Base-by-base conservation (phyloP, 176 grass and related monocot species). In the Melocanna baccifera region DNA sequence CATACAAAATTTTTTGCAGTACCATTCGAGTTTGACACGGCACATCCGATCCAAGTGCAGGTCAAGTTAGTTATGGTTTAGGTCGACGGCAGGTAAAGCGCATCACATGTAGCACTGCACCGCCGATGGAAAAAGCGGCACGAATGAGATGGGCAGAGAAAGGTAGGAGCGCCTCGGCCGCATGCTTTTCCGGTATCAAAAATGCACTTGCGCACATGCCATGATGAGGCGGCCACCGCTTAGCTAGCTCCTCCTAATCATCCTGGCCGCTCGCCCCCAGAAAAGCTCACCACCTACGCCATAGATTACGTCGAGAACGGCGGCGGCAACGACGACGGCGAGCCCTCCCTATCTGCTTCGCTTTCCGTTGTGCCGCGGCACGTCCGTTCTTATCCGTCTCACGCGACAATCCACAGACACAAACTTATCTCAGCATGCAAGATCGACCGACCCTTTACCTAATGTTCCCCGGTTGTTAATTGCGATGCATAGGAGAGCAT, bases 81-180 rank as follows among this genome's bases (percentile, higher is more conserved):
- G 73, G 84, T 70, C 67, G 42, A 37, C 9, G 69, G 81, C 76
- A 25, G 76, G 75, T 79, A 86, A 71, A 86, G 76, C 42, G 1
- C 30, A 14, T 7, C 19, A 16, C 26, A 34, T 6, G 15, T 20
- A 19, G 45, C 46, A 22, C 48, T 30, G 45, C 46, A 22, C 48
- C 29, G 43, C 25, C 42, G 7, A 50, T 22, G 9, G 5, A 58
- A 76, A 76, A 58, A 76, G 73, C 51, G 30, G 51, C 73, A 23
- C 30, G 16, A 23, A 25, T 55, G 73, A 58, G 51, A 76, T 57
- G 16, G 58, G 20, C 52, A 40, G 19, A n/a, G 32, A 25, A 25
- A 37, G 22, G 36, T 22, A n/a, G n/a, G n/a, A 51, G 48, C n/a
- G 55, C 55, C 55, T 18, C 32, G 3, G 29, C 50, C 6, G 36